Evolutionary conservation across 331 rosid species (phyloP), one percentile per base, ranked within the genome.

Genomic region (Quercus lobata): DNA sequence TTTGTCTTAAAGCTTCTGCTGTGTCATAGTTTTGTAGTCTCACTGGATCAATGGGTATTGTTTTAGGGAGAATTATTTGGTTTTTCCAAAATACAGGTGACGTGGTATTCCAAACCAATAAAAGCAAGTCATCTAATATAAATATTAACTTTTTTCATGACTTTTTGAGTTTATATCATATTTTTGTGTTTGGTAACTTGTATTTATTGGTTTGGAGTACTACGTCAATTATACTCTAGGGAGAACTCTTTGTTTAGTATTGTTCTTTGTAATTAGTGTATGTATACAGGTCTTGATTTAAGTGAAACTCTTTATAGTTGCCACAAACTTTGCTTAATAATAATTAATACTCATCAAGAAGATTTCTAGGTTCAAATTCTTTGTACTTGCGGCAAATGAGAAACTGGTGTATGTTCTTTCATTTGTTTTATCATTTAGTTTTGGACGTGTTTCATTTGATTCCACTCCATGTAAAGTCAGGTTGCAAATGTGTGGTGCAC

Each of bases 261-360:
- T 66, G n/a, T 7, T 66, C 46, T 66, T 34, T 18, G 71, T 32
- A 66, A 66, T 7, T 32, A 32, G 72, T 30, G 37, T 1, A 14
- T 30, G 22, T 30, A 17, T 30, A 30, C 14, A 30, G 17, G 22
- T 41, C 21, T 65, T 30, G 4, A 60, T 60, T 60, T 49, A 22
- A 60, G 32, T 24, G 66, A 60, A 60, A 60, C 54, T 49, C 54
- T 49, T n/a, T 49, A 3, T 11, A 49, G 54, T 49, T 18, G 54
- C 54, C 4, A 49, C 54, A 49, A 49, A 14, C 18, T 49, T 49
- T 49, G 17, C 17, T 49, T 49, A 49, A 49, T 3, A 49, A 16
- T 55, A 65, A 69, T 44, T 30, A 79, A 35, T 57, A 69, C 69
- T 25, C 76, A 12, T 17, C 57, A 32, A 72, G 49, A 68, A 77